phyloP scores from a whole-genome alignment of 202 grass and related monocot species.

The Cymbopogon flexuosus region DNA sequence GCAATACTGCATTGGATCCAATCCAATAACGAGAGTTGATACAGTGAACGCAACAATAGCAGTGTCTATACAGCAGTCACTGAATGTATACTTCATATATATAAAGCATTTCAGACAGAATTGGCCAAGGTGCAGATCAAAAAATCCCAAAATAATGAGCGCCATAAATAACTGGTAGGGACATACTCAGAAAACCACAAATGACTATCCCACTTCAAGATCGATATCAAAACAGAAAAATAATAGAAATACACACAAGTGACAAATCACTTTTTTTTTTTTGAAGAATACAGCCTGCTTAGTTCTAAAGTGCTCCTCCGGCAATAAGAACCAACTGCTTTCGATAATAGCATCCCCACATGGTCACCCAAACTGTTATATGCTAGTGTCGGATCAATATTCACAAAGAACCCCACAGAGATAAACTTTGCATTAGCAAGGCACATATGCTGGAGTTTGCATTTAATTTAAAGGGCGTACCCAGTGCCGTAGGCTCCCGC shows the following conservation, averaged over 20 bases:
- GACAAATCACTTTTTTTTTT: not conserved
- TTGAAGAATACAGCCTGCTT: not conserved
- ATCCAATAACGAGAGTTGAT: not conserved
- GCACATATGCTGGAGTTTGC: not conserved
- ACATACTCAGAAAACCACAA: not conserved
- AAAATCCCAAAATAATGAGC: not conserved
- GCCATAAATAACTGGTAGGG: not conserved
- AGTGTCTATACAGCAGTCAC: not conserved
- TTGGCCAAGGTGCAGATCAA: not conserved
- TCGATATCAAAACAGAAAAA: not conserved
- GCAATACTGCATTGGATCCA: not conserved
- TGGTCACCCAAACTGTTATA: not conserved
- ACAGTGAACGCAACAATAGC: not conserved
- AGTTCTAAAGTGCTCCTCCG: not conserved
- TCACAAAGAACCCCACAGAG: not conserved
- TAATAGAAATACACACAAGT: constrained; percentile 1
- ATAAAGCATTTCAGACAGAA: constrained; percentile 25
- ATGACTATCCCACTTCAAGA: not conserved
- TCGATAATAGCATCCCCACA: not conserved
- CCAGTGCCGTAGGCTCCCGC: too few relatives aligned
- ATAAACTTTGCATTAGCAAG: not conserved
- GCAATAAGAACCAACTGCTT: not conserved
- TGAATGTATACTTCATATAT: not conserved
- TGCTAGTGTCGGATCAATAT: not conserved
- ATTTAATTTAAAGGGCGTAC: not conserved